phyloP scores from a whole-genome alignment of 2,329 filamentous ascomycete genomes.

The Dothidotthia symphoricarpi region DNA sequence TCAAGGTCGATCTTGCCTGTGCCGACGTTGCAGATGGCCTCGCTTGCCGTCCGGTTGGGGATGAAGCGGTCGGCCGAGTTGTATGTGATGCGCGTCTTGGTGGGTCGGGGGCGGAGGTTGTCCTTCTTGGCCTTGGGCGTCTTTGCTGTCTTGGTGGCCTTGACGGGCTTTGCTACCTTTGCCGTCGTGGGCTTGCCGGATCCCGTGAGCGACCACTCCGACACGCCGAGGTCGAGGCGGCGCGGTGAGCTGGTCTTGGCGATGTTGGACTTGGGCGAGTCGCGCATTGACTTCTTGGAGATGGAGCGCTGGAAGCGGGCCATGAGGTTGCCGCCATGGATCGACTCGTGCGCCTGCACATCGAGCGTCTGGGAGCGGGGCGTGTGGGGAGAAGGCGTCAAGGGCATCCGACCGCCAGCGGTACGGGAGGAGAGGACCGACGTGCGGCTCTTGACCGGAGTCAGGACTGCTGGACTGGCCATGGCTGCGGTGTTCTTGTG shows the following conservation, averaged over 20 bases:
- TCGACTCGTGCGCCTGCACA: slow-evolving; percentile 63
- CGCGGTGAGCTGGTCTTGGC: slow-evolving; percentile 74
- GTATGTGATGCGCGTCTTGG: slow-evolving; percentile 45
- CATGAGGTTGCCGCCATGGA: slow-evolving; percentile 70
- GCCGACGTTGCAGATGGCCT: slow-evolving; percentile 77
- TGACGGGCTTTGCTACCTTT: slow-evolving; percentile 7
- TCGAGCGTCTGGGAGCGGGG: slow-evolving; percentile 49
- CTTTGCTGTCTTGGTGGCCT: slow-evolving; percentile 53
- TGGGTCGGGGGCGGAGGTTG: slow-evolving; percentile 33
- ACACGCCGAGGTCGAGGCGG: slow-evolving; percentile 85
- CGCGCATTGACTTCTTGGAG: slow-evolving; percentile 67
- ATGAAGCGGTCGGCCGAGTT: slow-evolving; percentile 92
- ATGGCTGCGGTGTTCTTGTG: slow-evolving; percentile 53
- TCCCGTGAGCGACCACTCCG: slow-evolving; percentile 86
- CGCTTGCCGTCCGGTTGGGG: slow-evolving; percentile 86
- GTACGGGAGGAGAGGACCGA: slow-evolving; percentile 89
- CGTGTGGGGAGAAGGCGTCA: slow-evolving; percentile 82
- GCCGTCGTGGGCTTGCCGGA: slow-evolving; percentile 59
- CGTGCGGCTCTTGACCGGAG: slow-evolving; percentile 91
- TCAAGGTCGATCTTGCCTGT: slow-evolving; percentile 73
- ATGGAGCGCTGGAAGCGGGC: slow-evolving; percentile 72
- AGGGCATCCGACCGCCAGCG: slow-evolving; percentile 88
- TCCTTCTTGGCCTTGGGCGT: slow-evolving; percentile 44
- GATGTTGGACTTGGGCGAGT: slow-evolving; percentile 97
- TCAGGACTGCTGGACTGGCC: slow-evolving; percentile 81